phyloP scores from a whole-genome alignment of 768 basidiomycete genomes.

The Jaapia argillacea region DNA sequence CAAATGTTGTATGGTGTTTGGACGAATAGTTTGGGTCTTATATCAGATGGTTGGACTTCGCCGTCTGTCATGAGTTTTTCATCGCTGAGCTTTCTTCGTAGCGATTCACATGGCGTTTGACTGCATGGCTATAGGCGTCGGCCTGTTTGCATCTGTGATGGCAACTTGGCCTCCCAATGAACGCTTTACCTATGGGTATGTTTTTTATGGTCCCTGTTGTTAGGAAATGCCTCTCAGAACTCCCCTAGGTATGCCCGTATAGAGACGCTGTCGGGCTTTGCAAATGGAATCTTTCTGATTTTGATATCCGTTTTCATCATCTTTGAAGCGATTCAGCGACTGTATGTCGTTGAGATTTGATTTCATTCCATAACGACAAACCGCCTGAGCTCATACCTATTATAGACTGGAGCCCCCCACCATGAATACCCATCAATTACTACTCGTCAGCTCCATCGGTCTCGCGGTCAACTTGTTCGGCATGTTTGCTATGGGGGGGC shows the following conservation, averaged over 20 bases:
- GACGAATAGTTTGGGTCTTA: constrained; percentile 94
- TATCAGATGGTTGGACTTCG: constrained; percentile 78
- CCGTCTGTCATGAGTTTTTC: background rate
- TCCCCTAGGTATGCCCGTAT: constrained; percentile 77
- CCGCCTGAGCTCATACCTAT: background rate
- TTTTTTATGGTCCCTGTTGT: constrained; percentile 3
- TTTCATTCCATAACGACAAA: background rate
- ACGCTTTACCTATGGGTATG: constrained; percentile 89
- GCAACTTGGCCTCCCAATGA: constrained; percentile 96
- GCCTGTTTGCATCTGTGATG: constrained; percentile 94
- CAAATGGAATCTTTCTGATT: constrained; percentile 91
- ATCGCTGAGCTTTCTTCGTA: constrained; percentile 18
- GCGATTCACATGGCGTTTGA: constrained; percentile 99
- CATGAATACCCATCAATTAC: constrained; percentile 91
- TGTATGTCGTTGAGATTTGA: constrained; percentile 39
- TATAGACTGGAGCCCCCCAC: constrained; percentile 85
- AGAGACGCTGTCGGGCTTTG: constrained; percentile 95
- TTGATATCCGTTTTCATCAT: constrained; percentile 96
- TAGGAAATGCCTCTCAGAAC: background rate
- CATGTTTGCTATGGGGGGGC: constrained; percentile 98
- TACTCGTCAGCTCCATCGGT: constrained; percentile 84
- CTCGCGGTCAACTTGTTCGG: constrained; percentile 93
- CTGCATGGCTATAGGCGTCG: constrained; percentile 94
- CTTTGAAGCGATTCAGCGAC: constrained; percentile 92
- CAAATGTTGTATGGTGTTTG: constrained; percentile 97